These are phyloP conservation scores for Sarcodon aspratus DNA, from an alignment of 768 basidiomycete genomes.

Conservation along the genomic window DNA sequence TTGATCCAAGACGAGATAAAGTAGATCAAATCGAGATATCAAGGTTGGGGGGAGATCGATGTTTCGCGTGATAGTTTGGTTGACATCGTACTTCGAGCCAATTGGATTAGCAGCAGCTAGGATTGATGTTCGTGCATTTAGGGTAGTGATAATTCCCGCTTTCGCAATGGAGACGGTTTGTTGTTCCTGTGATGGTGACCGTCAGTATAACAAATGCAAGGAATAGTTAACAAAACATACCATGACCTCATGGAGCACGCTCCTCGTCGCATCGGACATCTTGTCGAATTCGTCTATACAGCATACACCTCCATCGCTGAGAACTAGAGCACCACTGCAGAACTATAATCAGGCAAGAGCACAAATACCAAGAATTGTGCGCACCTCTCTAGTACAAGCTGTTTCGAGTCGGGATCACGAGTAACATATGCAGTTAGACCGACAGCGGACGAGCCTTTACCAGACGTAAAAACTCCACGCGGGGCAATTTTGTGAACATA, in stretches of 20 bases:
- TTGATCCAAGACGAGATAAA: slow-evolving; percentile 92
- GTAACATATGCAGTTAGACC: slow-evolving; percentile 98
- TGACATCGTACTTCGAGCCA: slow-evolving; percentile 88
- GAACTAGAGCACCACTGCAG: slow-evolving; percentile 77
- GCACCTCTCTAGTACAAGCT: slow-evolving; percentile 92
- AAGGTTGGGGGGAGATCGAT: slow-evolving; percentile 97
- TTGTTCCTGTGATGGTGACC: slow-evolving; percentile 64
- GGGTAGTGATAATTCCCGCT: slow-evolving; percentile 96
- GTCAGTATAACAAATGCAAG: not conserved
- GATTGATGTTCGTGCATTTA: slow-evolving; percentile 97
- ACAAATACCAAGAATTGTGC: slow-evolving; percentile 5
- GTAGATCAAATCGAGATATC: slow-evolving; percentile 93
- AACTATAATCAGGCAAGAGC: not conserved
- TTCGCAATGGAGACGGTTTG: slow-evolving; percentile 99
- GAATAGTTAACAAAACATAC: slow-evolving; percentile 24
- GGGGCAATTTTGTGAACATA: slow-evolving; percentile 99
- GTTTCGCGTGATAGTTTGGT: slow-evolving; percentile 87
- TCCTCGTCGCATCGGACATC: slow-evolving; percentile 96
- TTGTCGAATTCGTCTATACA: slow-evolving; percentile 99
- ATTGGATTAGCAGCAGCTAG: slow-evolving; percentile 97
- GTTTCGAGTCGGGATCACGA: slow-evolving; percentile 95
- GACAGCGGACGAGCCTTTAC: slow-evolving; percentile 97
- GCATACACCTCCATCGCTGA: slow-evolving; percentile 94
- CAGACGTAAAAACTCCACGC: slow-evolving; percentile 93
- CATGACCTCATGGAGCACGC: slow-evolving; percentile 99